phyloP scores from a whole-genome alignment of 2,329 filamentous ascomycete species.

The Zopfia rhizophila region DNA sequence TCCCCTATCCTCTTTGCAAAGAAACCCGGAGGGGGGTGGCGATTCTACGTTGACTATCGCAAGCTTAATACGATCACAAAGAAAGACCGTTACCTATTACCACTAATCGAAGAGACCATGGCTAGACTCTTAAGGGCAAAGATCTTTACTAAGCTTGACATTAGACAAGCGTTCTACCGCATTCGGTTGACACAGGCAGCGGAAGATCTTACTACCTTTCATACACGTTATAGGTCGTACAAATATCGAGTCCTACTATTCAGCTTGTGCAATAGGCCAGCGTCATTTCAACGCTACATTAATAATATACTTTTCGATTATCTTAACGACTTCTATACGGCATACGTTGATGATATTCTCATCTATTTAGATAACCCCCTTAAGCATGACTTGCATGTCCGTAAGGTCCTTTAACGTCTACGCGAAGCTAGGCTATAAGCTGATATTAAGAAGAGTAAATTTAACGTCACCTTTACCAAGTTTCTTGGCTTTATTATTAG shows the following conservation, averaged over 20 bases:
- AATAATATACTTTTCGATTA: constrained; percentile 31
- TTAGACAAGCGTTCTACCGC: constrained; percentile 7
- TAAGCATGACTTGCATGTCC: too few species aligned
- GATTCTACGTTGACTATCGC: constrained; percentile 51
- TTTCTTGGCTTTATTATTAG: too few species aligned
- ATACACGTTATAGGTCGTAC: constrained; percentile 43
- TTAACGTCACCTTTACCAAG: too few species aligned
- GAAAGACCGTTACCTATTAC: constrained; percentile 47
- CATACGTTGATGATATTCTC: constrained; percentile 36
- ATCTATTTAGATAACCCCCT: constrained; percentile 36
- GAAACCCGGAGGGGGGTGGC: constrained; percentile 40
- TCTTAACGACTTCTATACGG: constrained; percentile 31
- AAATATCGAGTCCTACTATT: constrained; percentile 46
- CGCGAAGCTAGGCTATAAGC: too few species aligned
- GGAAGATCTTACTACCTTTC: constrained; percentile 49
- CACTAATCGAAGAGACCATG: constrained; percentile 44
- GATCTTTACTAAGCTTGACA: constrained; percentile 49
- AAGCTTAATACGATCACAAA: constrained; percentile 47
- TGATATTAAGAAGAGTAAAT: too few species aligned
- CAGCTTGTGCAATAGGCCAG: constrained; percentile 22
- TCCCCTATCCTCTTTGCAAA: constrained; percentile 43
- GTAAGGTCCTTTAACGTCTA: too few species aligned
- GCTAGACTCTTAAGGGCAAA: constrained; percentile 30
- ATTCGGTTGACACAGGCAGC: constrained; percentile 20
- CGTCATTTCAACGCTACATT: constrained; percentile 30